phyloP scores from a whole-genome alignment of 2,329 filamentous ascomycete species.

The Chaetoscypha palmicola region DNA sequence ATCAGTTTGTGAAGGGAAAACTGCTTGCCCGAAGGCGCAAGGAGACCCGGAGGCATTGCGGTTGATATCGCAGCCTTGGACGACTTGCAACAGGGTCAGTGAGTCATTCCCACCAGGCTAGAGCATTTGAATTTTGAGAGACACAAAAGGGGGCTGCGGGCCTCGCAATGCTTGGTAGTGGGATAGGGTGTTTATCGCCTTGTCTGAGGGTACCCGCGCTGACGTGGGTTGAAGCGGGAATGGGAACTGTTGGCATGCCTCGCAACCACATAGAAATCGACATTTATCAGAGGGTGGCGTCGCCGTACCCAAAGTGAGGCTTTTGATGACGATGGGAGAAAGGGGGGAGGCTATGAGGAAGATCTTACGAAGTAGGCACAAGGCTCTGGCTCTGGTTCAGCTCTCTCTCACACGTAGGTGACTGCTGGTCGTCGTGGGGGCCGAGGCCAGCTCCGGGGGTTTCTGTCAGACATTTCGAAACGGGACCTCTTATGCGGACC shows the following conservation, averaged over 20 bases:
- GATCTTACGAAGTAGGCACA: neutral
- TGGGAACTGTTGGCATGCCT: slow-evolving; percentile 1
- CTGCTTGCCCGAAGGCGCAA: slow-evolving; percentile 25
- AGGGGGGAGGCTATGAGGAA: slow-evolving; percentile 2
- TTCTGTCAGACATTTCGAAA: neutral
- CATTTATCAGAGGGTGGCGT: slow-evolving; percentile 5
- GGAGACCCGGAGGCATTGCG: slow-evolving; percentile 17
- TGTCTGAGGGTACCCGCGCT: slow-evolving; percentile 3
- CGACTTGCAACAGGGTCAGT: slow-evolving; percentile 11
- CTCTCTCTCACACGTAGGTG: neutral
- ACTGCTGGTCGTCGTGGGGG: neutral
- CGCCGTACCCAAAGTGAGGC: neutral
- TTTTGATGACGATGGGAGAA: neutral
- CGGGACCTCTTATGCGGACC: neutral
- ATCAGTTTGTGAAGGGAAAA: slow-evolving; percentile 31
- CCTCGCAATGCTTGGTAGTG: slow-evolving; percentile 5
- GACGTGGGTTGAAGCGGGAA: slow-evolving; percentile 1
- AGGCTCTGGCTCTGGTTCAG: neutral
- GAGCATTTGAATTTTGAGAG: neutral
- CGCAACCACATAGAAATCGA: slow-evolving; percentile 5
- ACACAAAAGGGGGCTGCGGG: neutral
- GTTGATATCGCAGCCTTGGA: slow-evolving; percentile 8
- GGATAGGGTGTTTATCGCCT: slow-evolving; percentile 5
- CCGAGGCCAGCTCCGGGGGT: neutral
- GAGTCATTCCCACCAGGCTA: neutral